phyloP scores from a whole-genome alignment of 768 basidiomycete genomes.

The Termitomyces heimii region DNA sequence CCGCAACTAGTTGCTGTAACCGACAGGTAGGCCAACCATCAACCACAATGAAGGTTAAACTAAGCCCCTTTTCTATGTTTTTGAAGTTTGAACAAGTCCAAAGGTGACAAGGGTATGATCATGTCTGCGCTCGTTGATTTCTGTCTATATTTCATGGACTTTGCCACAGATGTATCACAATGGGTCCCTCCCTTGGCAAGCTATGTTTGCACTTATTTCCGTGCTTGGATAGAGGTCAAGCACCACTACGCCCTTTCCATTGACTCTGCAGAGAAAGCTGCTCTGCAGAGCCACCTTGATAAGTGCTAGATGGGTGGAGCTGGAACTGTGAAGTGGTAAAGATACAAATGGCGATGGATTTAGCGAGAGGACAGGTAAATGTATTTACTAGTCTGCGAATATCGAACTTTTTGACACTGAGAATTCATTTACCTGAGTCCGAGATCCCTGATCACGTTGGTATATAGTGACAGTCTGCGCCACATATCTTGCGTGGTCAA shows the following conservation, averaged over 20 bases:
- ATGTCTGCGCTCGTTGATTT: not conserved
- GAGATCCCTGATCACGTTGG: not conserved
- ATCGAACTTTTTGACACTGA: not conserved
- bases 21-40: conserved; percentile 21
- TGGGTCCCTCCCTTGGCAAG: conserved; percentile 46
- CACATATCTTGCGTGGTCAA: not conserved
- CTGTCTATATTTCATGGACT: not conserved
- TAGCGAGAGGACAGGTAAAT: not conserved
- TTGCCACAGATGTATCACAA: conserved; percentile 34
- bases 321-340: not conserved
- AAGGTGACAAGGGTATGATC: conserved; percentile 38
- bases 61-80: not conserved
- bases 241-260: conserved; percentile 41
- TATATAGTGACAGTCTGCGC: not conserved
- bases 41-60: not conserved
- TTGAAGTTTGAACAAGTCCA: conserved; percentile 37
- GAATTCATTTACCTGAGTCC: not conserved
- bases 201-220: conserved; percentile 46
- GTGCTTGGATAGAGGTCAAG: conserved; percentile 51
- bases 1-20: conserved; percentile 51
- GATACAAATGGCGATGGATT: not conserved
- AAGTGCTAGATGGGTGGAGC: not conserved
- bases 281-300: conserved; percentile 32
- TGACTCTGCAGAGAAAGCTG: conserved; percentile 46
- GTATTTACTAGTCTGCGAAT: not conserved